A percentile compares a stretch with the other conserved stretches of the same genome.
phyloP scores from a whole-genome alignment of 83 land plant genomes.

The Thuja plicata region DNA sequence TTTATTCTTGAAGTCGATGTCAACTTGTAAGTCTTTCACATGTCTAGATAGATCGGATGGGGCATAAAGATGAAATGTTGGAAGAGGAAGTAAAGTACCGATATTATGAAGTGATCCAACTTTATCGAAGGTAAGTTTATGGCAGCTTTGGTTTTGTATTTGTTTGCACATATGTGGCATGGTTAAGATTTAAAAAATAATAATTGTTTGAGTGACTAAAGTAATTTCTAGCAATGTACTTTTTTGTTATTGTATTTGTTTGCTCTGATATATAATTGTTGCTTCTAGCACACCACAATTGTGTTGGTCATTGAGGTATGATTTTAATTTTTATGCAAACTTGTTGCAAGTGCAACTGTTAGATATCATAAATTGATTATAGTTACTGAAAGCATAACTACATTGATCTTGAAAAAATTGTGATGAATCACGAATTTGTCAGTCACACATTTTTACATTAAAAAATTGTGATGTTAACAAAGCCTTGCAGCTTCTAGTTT shows the following conservation, averaged over 20 bases:
- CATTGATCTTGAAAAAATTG: too few species aligned
- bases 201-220: not conserved
- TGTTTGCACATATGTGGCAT: not conserved
- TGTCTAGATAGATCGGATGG: slow-evolving; percentile 66
- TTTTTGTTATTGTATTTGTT: not conserved
- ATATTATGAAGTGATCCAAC: slow-evolving; percentile 75
- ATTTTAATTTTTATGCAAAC: too few species aligned
- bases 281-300: not conserved
- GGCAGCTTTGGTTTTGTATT: not conserved
- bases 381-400: too few species aligned
- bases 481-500: too few species aligned
- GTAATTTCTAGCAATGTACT: not conserved
- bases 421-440: too few species aligned
- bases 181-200: not conserved
- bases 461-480: too few species aligned
- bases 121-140: slow-evolving; percentile 57
- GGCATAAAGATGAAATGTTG: slow-evolving; percentile 51
- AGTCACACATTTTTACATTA: too few species aligned
- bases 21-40: not conserved
- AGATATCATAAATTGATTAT: too few species aligned
- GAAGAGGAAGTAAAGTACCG: slow-evolving; percentile 87
- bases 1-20: not conserved
- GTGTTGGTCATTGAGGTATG: not conserved
- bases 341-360: not conserved
- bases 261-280: not conserved